A percentile compares a stretch with the other conserved stretches of the same genome.
Evolutionary conservation across 805 yeast genomes (phyloP).

Genomic region (Lipomyces kockii): DNA sequence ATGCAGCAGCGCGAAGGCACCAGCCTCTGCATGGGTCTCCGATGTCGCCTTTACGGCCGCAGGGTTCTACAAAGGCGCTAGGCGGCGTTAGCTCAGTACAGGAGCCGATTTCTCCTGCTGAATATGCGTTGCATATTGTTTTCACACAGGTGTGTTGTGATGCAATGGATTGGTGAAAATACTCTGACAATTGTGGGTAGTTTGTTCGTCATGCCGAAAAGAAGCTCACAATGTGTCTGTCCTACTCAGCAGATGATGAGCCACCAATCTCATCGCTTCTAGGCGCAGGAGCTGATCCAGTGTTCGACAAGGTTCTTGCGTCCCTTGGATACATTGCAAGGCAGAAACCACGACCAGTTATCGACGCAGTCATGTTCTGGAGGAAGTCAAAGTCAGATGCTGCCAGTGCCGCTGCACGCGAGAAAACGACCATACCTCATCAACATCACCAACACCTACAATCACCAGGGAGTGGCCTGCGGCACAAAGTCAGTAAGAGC

Average conservation of each 20-base stretch:
- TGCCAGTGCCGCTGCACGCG: slow-evolving; percentile 52
- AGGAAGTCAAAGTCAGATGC: slow-evolving; percentile 89
- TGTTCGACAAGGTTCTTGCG: slow-evolving; percentile 81
- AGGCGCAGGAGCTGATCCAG: slow-evolving; percentile 83
- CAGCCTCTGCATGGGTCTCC: slow-evolving; percentile 11
- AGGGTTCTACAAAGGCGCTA: too few relatives aligned
- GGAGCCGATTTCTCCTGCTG: slow-evolving; percentile 75
- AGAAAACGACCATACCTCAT: neutral
- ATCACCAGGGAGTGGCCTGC: slow-evolving; percentile 21
- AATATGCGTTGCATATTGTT: slow-evolving; percentile 89
- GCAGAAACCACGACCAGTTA: slow-evolving; percentile 89
- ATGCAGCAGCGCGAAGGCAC: slow-evolving; percentile 13
- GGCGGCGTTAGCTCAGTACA: neutral
- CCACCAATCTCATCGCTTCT: slow-evolving; percentile 79
- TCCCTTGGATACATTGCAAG: slow-evolving; percentile 91
- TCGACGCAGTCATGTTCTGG: slow-evolving; percentile 99
- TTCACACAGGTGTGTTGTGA: slow-evolving; percentile 66
- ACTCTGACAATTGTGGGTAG: slow-evolving; percentile 24
- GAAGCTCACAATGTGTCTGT: slow-evolving; percentile 73
- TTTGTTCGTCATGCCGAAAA: slow-evolving; percentile 93
- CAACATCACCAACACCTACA: slow-evolving; percentile 9
- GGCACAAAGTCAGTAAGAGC: slow-evolving; percentile 34
- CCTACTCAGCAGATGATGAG: slow-evolving; percentile 67
- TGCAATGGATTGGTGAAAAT: neutral
- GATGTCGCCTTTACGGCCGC: slow-evolving; percentile 1